These are phyloP conservation scores for Dioszegia hungarica DNA, from an alignment of 768 basidiomycete species.

Conservation along the genomic window DNA sequence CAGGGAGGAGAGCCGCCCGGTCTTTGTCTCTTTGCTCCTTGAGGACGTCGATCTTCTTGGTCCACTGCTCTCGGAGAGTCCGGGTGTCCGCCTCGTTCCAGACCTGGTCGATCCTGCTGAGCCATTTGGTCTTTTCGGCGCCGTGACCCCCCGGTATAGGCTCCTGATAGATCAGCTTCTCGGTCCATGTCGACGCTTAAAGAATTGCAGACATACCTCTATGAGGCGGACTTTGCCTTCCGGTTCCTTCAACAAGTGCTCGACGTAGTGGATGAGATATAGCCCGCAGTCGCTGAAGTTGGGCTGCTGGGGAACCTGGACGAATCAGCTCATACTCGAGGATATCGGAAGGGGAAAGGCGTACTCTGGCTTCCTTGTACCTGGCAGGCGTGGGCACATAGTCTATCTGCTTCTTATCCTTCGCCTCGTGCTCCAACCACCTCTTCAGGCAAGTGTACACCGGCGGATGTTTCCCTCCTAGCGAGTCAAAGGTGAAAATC, in stretches of 20 bases:
- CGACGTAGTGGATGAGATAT: constrained; percentile 80
- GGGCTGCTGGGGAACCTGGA: constrained; percentile 76
- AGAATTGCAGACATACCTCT: constrained; percentile 19
- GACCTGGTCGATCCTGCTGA: background rate
- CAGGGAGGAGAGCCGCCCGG: background rate
- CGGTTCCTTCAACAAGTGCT: constrained; percentile 68
- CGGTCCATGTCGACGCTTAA: background rate
- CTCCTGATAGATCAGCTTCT: background rate
- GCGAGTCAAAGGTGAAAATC: constrained; percentile 85
- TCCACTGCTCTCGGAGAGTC: background rate
- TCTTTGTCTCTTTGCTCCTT: background rate
- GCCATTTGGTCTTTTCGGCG: background rate
- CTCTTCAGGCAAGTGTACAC: constrained; percentile 59
- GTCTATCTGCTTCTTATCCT: constrained; percentile 59
- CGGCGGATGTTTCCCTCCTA: constrained; percentile 66
- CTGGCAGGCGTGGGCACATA: constrained; percentile 48
- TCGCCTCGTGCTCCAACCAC: constrained; percentile 74
- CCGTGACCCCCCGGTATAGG: background rate
- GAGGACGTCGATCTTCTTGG: constrained; percentile 4
- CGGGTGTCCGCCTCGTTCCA: constrained; percentile 2
- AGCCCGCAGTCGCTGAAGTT: constrained; percentile 92
- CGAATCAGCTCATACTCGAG: background rate
- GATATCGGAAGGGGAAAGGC: constrained; percentile 18
- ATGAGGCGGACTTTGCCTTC: constrained; percentile 56
- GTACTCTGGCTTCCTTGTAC: constrained; percentile 58